These are phyloP conservation scores for Vitellaria paradoxa DNA, from an alignment of 179 eudicot species.

Conservation along the genomic window DNA sequence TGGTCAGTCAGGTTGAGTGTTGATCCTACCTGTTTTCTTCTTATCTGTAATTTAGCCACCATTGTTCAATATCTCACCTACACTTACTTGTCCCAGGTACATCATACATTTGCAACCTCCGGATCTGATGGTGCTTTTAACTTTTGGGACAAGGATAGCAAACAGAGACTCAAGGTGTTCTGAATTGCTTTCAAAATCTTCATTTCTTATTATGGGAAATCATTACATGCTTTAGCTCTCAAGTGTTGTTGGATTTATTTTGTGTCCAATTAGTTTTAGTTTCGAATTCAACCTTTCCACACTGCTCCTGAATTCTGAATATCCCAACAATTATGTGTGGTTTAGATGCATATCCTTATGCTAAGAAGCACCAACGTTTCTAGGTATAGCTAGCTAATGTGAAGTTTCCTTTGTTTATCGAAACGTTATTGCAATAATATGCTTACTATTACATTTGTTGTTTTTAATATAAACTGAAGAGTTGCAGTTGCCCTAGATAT, in stretches of 20 bases:
- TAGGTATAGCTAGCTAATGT: neutral
- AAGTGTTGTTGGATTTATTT: neutral
- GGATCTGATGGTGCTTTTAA: conserved; percentile 96
- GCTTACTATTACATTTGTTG: neutral
- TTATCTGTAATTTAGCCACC: neutral
- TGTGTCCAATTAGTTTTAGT: neutral
- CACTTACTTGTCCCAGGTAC: conserved; percentile 47
- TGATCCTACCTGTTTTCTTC: conserved; percentile 1
- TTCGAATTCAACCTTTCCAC: neutral
- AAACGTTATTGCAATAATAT: neutral
- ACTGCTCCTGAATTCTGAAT: conserved; percentile 1
- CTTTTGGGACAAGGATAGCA: conserved; percentile 98
- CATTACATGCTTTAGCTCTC: neutral
- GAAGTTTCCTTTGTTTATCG: neutral
- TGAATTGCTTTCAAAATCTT: neutral
- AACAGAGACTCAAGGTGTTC: conserved; percentile 85
- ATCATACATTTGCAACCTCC: conserved; percentile 91
- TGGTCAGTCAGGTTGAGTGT: neutral
- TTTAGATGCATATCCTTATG: too few relatives aligned
- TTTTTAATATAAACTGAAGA: neutral
- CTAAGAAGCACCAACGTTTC: too few relatives aligned
- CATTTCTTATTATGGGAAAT: neutral
- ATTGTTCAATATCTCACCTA: neutral
- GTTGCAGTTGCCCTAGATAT: conserved; percentile 3
- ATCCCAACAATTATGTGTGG: neutral